phyloP scores from a whole-genome alignment of 2,329 filamentous ascomycete genomes.

The Hypoxylon sp. region DNA sequence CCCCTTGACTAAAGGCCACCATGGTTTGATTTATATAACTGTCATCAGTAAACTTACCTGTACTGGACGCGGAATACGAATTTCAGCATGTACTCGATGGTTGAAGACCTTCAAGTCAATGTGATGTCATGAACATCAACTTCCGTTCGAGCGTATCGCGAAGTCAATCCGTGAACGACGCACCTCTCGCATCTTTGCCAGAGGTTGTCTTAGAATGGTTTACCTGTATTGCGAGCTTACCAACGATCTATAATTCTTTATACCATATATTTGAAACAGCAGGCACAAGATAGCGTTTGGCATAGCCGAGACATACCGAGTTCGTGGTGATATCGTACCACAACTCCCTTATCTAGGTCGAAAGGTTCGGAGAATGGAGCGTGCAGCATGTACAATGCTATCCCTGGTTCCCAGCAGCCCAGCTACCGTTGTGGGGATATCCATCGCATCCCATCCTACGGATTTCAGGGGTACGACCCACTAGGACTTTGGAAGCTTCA shows the following conservation, averaged over 20 bases:
- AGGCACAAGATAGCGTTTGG: background rate
- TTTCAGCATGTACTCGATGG: background rate
- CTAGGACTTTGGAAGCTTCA: conserved; percentile 13
- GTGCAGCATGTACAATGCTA: background rate
- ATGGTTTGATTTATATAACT: background rate
- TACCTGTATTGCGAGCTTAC: background rate
- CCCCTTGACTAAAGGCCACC: background rate
- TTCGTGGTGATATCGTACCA: background rate
- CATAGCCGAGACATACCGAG: background rate
- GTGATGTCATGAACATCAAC: background rate
- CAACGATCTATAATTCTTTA: background rate
- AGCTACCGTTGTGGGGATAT: conserved; percentile 7
- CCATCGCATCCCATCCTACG: conserved; percentile 1
- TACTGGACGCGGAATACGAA: background rate
- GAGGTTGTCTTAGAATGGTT: background rate
- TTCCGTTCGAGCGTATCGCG: background rate
- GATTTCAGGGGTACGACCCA: conserved; percentile 12
- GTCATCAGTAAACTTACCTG: background rate
- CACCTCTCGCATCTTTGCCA: background rate
- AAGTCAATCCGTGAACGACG: background rate
- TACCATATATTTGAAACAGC: conserved; percentile 1
- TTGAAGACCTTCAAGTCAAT: background rate
- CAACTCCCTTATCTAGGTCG: background rate
- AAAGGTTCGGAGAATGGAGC: conserved; percentile 4
- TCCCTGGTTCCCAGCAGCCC: background rate